Evolutionary conservation across 345 rosid genomes (phyloP).

Genomic region (Corchorus capsularis): DNA sequence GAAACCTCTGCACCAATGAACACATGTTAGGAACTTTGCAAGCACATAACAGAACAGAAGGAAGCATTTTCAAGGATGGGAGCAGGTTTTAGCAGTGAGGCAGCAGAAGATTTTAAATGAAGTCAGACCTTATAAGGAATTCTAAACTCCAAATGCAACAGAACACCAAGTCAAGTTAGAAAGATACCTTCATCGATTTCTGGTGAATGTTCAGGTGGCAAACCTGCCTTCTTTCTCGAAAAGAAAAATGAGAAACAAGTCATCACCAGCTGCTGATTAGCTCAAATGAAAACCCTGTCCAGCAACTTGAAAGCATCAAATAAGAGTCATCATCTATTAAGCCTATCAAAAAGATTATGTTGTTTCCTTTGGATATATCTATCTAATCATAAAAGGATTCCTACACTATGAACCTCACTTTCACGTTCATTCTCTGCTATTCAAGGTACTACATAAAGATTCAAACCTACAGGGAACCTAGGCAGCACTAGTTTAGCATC

Average conservation of each 20-base stretch:
- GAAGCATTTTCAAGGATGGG: background rate
- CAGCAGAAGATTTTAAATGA: background rate
- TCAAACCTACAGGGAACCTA: background rate
- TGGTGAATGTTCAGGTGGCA: conserved; percentile 11
- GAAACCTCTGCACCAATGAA: conserved; percentile 47
- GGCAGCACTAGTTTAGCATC: background rate
- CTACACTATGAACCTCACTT: background rate
- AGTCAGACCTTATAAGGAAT: background rate
- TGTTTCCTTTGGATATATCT: background rate
- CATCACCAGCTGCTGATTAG: conserved; percentile 33
- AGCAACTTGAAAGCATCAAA: conserved; percentile 18
- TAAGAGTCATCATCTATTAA: conserved; percentile 4
- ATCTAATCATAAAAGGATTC: background rate
- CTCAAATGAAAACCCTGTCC: conserved; percentile 15
- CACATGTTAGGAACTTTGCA: conserved; percentile 19
- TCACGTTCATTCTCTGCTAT: background rate
- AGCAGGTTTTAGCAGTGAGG: background rate
- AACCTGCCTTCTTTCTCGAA: conserved; percentile 35
- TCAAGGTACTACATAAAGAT: background rate
- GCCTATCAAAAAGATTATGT: background rate
- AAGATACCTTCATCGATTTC: conserved; percentile 54
- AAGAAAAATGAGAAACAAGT: conserved; percentile 34
- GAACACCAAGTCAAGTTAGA: background rate
- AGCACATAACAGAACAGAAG: conserved; percentile 1
- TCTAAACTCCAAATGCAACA: background rate